Conservation (phyloP, 1,139 yeast species). For the Kurtzmaniella quercitrusa region DNA sequence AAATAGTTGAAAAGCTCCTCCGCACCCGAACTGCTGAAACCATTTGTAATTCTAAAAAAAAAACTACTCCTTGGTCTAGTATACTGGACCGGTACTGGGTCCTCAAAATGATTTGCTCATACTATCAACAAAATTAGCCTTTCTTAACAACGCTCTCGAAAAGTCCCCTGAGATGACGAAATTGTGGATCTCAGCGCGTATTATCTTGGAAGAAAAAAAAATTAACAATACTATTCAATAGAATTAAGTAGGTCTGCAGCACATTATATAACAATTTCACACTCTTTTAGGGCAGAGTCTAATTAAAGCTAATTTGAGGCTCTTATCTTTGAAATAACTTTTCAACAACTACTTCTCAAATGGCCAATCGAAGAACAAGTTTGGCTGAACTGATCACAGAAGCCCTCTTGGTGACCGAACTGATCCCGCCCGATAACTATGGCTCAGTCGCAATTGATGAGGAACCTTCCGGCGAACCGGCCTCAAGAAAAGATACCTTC, state of each 20-base stretch:
- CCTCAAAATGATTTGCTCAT: too few relatives aligned
- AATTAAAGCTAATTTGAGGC: neutral
- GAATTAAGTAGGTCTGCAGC: neutral
- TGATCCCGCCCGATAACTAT: constrained; percentile 1
- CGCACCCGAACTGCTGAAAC: too few relatives aligned
- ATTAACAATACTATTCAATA: neutral
- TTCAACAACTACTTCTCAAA: too few relatives aligned
- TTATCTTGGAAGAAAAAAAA: neutral
- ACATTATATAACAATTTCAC: neutral
- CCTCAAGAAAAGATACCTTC: neutral
- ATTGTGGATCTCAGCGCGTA: neutral
- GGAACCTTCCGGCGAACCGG: neutral
- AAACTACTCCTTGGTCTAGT: too few relatives aligned
- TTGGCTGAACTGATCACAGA: neutral
- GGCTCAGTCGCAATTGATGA: constrained; percentile 5
- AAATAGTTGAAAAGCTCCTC: too few relatives aligned
- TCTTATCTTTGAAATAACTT: neutral
- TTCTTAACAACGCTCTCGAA: neutral
- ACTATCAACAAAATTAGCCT: neutral
- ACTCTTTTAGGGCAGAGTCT: neutral
- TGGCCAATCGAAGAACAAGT: neutral
- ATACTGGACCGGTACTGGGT: too few relatives aligned
- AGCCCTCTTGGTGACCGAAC: constrained; percentile 4
- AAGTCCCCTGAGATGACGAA: constrained; percentile 1
- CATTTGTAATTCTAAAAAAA: too few relatives aligned